Base-by-base conservation (phyloP, 352 stramenopile species). In the Plasmopara muralis region DNA sequence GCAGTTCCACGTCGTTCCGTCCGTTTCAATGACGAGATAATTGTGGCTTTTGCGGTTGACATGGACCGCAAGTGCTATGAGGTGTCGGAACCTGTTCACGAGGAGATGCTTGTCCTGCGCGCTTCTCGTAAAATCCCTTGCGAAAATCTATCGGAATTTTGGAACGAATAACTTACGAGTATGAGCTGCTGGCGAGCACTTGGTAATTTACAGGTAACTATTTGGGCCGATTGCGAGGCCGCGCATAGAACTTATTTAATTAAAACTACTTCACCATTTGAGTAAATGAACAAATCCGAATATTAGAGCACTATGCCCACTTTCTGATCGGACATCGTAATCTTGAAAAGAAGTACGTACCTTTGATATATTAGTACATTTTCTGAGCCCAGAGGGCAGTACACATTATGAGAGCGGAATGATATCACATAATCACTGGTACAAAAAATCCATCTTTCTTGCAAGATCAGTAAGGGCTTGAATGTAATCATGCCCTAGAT, bases 61-160 rank as follows among this genome's bases (percentile, higher is more conserved):
- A 81, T 91, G 57, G 80, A 91, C 48, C 77, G 80, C 41, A 70
- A 67, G 13, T 68, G 68, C 20, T 64, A 71, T 13, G 64, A 62
- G 1, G 37, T 87, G 13, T 54, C 68, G n/a, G 63, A 75, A 15
- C 74, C 77, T 7, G 64, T 79, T 37, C 74, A 72, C 18, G 77
- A 86, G 57, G 81, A 91, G 44, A 87, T 91, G 77, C 77, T 91
- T 43, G 72, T 89, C 37, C 62, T 91, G 38, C 75, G 76, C 30
- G 81, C 81, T 20, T 87, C 74, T 16, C 75, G 81, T 15, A 59
- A 79, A 37, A 87, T 91, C 46, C 81, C 81, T 15, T 57, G 63
- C 20, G 68, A 82, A 40, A 91, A 91, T 64, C 71, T 82, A 51
- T 89, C 81, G 52, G 74, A 88, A 60, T 83, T 89, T 47, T 91